Evolutionary conservation across 352 stramenopile genomes (phyloP), one percentile per base, ranked within the genome.

Genomic region (Globisporangium cylindrosporum): DNA sequence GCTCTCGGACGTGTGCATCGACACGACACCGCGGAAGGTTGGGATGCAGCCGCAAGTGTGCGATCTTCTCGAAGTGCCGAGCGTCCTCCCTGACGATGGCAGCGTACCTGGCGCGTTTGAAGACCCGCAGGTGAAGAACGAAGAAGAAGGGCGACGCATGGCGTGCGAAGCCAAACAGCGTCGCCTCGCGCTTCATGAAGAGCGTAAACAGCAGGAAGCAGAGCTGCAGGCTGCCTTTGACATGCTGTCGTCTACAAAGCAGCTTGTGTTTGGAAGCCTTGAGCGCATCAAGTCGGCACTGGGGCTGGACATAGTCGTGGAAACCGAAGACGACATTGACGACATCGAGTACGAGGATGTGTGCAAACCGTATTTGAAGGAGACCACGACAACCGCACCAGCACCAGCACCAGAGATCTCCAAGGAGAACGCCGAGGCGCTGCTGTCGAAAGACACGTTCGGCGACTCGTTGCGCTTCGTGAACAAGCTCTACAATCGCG

Each of bases 401-500:
- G 29, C 29, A 32, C 62, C 34, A 9, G 43, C 46, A 1, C 68
- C 68, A 0, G 48, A 36, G 58, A 79, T 83, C 51, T 74, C 76
- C 2, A 66, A 68, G 2, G 73, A 68, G 24, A 80, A 83, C 48
- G 81, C 77, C 0, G 77, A 91, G 15, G 85, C 81, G 20, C 64
- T 91, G 55, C 64, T 92, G 34, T 94, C 85, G 1, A 94, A 83
- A 54, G 94, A 98, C 71, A 98, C 92, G 24, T 98, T 98, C 66
- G 91, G 90, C 7, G 88, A 97, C 49, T 98, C 92, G 8, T 71
- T 98, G 1, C 86, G 95, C 22, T 91, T 95, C 67, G 92, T 97
- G 1, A 98, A 98, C 76, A 90, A 93, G 22, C 66, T 98, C 18
- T 98, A 98, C 72, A 96, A 94, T 67, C 80, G 91, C 49, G 81